Percentiles rank a stretch among this genome's conserved stretches.
Conservation (phyloP, 306 rosid species). For the Albizia julibrissin region DNA sequence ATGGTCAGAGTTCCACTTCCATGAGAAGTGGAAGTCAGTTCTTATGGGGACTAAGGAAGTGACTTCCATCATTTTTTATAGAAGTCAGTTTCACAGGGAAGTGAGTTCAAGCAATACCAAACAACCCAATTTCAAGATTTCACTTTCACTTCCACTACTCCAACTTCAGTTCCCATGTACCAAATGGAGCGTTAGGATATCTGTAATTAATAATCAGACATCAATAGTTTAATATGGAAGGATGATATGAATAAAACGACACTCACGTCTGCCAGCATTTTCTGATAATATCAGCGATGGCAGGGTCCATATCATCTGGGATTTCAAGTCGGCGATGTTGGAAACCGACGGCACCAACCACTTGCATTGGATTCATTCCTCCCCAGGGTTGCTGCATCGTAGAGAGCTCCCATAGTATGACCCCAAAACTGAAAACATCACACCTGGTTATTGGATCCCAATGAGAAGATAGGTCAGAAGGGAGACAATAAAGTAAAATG, state of each 20-base stretch:
- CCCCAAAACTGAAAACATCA: constrained; percentile 96
- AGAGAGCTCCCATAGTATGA: constrained; percentile 91
- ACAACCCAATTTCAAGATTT: no score
- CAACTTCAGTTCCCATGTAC: no score
- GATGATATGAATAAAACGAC: constrained; percentile 9
- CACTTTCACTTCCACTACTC: no score
- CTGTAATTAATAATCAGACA: background rate
- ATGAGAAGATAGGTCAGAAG: no score
- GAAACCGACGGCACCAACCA: constrained; percentile 99
- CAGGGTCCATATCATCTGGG: constrained; percentile 79
- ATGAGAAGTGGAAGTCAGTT: no score
- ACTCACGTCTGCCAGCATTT: constrained; percentile 99
- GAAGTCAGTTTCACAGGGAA: no score
- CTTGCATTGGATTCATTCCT: constrained; percentile 99
- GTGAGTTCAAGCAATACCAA: no score
- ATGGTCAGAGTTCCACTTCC: no score
- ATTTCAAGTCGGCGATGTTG: constrained; percentile 99
- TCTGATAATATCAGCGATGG: constrained; percentile 71
- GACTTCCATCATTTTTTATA: no score
- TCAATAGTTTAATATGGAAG: constrained; percentile 8
- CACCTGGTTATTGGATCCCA: constrained; percentile 51
- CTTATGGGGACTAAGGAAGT: no score
- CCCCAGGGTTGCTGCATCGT: constrained; percentile 98
- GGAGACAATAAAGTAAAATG: no score
- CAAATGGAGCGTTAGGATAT: background rate